Base-by-base conservation (phyloP, 208 protist species). In the Acanthamoeba rhysodes region DNA sequence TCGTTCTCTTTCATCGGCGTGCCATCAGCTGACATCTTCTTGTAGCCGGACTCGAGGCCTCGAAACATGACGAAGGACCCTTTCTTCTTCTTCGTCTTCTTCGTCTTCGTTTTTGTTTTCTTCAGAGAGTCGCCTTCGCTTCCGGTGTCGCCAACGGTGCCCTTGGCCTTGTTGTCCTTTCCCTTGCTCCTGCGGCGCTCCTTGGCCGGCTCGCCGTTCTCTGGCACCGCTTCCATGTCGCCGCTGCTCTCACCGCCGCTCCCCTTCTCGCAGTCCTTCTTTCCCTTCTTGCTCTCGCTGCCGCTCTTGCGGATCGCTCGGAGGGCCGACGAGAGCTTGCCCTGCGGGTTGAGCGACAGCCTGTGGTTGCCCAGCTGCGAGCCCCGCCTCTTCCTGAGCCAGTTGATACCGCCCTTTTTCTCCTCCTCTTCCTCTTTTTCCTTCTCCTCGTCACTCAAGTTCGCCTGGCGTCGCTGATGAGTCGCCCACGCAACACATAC, bases 291-390 rank as follows among this genome's bases (percentile, higher is more conserved):
- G 32, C 14, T 14, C 70, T 76, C 50, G 37, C 50, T 53, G 72
- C 37, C 80, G 80, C 80, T 88, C 80, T 88, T 88, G 0, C 80
- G 45, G 16, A 88, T 64, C 10, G 80, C 80, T 27, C 80, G 80
- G n/a, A 88, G 80, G 24, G 80, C 80, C 29, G 80, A 88, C 10
- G 80, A 88, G 20, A 88, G 20, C 53, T 64, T 88, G 45, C 80
- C 50, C 50, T 41, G 72, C 37, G 80, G 29, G 29, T 32, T 55
- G 27, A 88, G 80, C 45, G 80, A 88, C 27, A 88, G 12, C 50
- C 80, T 27, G 24, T 88, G 80, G 34, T 88, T 88, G 12, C 50
- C 80, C 45, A 88, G 50, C 45, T 55, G 45, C 22, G 80, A 37
- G 80, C 45, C 53, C 27, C 80, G 80, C 50, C 80, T 57, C 53